Evolutionary conservation across 2,329 filamentous ascomycete genomes (phyloP), one percentile per base, ranked within the genome.

Genomic region (Fusarium sambucinum): DNA sequence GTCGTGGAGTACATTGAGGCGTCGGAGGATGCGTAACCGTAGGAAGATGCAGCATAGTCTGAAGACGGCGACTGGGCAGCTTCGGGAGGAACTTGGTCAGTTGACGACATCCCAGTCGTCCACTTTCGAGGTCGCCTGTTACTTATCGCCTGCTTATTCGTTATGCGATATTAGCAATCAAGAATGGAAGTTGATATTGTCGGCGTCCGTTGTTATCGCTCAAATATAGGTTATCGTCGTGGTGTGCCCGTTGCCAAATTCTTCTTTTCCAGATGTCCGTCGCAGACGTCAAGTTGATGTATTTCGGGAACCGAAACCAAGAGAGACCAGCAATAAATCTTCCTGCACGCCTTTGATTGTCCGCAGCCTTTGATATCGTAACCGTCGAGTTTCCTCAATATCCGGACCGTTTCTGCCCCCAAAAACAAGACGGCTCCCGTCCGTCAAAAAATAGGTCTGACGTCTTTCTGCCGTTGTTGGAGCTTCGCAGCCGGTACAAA

Each of bases 71-170:
- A 73, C 67, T 60, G 74, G 69, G 69, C 69, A 71, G 74, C 59
- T 69, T 78, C 64, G 50, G 73, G 71, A 72, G 80, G 75, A 60
- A 79, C 80, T 76, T 83, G 78, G 75, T 85, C 80, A 79, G 84
- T 84, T 80, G 84, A 85, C 83, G 86, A 86, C 73, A 81, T 83
- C 50, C 69, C 72, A 66, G 56, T 66, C 54, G 68, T 59, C 50
- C 50, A 37, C 59, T 55, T 51, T 55, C 30, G 29, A 52, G 12
- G 40, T 58, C 47, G 35, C 58, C 45, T 47, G 64, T 48, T 58
- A 38, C 30, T 59, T 21, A 53, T n/a, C 35, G 50, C 46, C 32
- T 55, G 25, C 16, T 27, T 48, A 14, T 55, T 55, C 23, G 40
- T 32, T 57, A 35, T 51, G 51, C 19, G 64, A 66, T 58, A 45